These are phyloP conservation scores for Corchorus capsularis DNA, from an alignment of 345 rosid species.

Conservation along the genomic window DNA sequence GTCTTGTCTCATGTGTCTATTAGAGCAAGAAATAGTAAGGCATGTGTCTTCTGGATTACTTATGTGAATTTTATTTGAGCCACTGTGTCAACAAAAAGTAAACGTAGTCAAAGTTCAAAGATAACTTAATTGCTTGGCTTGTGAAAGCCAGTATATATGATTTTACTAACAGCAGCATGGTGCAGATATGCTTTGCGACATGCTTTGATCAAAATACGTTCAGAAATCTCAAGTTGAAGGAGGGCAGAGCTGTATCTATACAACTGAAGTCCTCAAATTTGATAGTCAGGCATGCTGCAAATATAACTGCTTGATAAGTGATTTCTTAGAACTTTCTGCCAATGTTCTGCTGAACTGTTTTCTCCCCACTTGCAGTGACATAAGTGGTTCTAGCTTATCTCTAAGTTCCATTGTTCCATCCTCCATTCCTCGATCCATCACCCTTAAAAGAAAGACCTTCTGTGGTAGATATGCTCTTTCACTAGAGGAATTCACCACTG, in stretches of 20 bases:
- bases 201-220: constrained; percentile 44
- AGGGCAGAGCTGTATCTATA: constrained; percentile 39
- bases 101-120: constrained; percentile 14
- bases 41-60: constrained; percentile 4
- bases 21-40: constrained; percentile 50
- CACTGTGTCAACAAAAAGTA: neutral
- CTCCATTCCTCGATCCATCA: constrained; percentile 27
- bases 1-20: constrained; percentile 45
- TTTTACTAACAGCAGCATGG: neutral
- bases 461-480: constrained; percentile 42
- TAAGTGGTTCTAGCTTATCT: constrained; percentile 26
- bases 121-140: neutral
- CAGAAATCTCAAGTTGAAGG: constrained; percentile 37
- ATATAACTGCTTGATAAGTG: neutral
- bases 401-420: constrained; percentile 23
- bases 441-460: constrained; percentile 34
- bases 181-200: constrained; percentile 48
- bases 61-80: neutral
- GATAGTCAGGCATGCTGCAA: constrained; percentile 30
- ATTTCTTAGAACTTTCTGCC: neutral
- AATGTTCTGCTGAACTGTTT: neutral
- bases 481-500: constrained; percentile 40
- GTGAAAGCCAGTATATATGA: neutral
- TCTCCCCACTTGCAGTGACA: constrained; percentile 33
- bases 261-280: constrained; percentile 33